These are phyloP conservation scores for Penicillium odoratum DNA, from an alignment of 495 filamentous ascomycete species.

Conservation along the genomic window DNA sequence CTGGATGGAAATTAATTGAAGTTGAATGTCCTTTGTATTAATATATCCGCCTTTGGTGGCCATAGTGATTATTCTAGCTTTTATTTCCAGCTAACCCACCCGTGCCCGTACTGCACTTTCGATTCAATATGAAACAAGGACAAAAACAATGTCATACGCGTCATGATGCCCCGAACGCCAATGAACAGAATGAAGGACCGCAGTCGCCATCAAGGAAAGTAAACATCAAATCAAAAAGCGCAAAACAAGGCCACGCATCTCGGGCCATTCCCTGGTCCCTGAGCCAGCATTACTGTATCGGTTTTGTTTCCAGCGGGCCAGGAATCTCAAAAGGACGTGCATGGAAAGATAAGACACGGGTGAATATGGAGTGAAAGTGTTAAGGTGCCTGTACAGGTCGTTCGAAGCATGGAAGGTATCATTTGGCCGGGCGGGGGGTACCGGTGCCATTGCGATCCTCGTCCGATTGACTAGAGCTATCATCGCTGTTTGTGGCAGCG, in stretches of 20 bases:
- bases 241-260: constrained; percentile 12
- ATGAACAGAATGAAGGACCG: constrained; percentile 14
- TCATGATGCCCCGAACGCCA: constrained; percentile 31
- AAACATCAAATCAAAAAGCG: constrained; percentile 8
- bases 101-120: constrained; percentile 20
- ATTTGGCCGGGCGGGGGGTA: constrained; percentile 28
- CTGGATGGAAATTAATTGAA: neutral
- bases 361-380: constrained; percentile 7
- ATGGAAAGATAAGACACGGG: constrained; percentile 24
- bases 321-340: constrained; percentile 21
- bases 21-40: constrained; percentile 12
- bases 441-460: constrained; percentile 44
- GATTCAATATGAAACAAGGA: constrained; percentile 28
- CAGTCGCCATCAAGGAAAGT: constrained; percentile 8
- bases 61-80: constrained; percentile 33
- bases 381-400: constrained; percentile 16
- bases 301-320: constrained; percentile 14
- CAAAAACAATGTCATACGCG: constrained; percentile 27
- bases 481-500: constrained; percentile 41
- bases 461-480: constrained; percentile 55
- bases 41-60: constrained; percentile 22
- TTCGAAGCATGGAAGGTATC: neutral
- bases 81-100: constrained; percentile 28
- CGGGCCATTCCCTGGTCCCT: constrained; percentile 10
- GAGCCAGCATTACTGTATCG: constrained; percentile 18